These are phyloP conservation scores for Ocimum tenuiflorum DNA, from an alignment of 257 asterid genomes.

Conservation along the genomic window DNA sequence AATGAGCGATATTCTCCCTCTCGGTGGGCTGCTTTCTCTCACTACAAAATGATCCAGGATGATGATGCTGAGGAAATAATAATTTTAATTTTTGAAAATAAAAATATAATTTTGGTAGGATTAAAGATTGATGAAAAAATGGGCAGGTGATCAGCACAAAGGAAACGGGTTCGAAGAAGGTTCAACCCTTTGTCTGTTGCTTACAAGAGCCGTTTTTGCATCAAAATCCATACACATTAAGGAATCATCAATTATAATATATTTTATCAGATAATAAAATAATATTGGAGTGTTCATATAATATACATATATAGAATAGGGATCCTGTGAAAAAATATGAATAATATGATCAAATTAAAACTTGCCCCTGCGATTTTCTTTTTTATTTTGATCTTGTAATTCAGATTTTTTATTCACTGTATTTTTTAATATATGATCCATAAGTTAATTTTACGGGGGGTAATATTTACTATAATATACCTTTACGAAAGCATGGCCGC, in stretches of 20 bases:
- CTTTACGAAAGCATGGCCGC: background rate
- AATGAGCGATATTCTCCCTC: conserved; percentile 29
- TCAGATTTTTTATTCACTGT: no score
- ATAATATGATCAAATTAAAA: no score
- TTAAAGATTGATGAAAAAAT: conserved; percentile 5
- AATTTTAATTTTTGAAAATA: background rate
- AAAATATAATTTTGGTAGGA: conserved; percentile 12
- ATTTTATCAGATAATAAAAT: no score
- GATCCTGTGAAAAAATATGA: no score
- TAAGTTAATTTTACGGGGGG: no score
- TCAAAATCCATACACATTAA: background rate
- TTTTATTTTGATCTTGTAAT: no score
- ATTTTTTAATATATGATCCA: no score
- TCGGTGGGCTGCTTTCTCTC: conserved; percentile 17
- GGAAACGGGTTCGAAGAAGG: conserved; percentile 30
- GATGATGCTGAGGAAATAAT: conserved; percentile 8
- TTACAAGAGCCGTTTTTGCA: conserved; percentile 20
- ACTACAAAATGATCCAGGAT: conserved; percentile 18
- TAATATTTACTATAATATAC: no score
- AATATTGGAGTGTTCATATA: no score
- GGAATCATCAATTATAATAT: no score
- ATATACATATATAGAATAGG: no score
- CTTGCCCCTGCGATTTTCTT: no score
- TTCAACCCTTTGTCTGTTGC: conserved; percentile 25
- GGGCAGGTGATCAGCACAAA: conserved; percentile 49